Conservation (phyloP, 2,329 filamentous ascomycete species). For the Trichophaea hybrida region DNA sequence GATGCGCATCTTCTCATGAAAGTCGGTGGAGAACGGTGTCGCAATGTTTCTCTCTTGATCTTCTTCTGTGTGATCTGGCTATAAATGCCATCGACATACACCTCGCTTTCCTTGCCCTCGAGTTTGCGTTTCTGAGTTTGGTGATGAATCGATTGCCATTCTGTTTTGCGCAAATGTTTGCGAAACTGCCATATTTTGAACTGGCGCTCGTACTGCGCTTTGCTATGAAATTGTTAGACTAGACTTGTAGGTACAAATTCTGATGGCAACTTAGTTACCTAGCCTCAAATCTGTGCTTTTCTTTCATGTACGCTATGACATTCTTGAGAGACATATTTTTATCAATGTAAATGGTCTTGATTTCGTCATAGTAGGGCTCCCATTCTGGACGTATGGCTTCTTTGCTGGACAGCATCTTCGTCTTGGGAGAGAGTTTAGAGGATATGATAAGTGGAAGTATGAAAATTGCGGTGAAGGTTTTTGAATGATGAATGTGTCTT, state of each 20-base stretch:
- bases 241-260: neutral
- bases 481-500: too few relatives aligned
- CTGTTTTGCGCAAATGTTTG: neutral
- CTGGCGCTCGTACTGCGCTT: neutral
- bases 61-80: neutral
- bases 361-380: neutral
- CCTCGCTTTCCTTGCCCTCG: neutral
- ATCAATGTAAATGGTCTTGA: neutral
- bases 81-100: neutral
- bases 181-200: neutral
- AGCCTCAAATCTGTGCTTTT: neutral
- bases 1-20: too few relatives aligned
- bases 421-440: too few relatives aligned
- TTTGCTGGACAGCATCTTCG: too few relatives aligned
- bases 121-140: neutral
- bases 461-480: too few relatives aligned
- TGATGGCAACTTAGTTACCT: neutral
- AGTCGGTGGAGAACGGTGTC: neutral
- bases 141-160: neutral
- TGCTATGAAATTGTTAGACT: neutral
- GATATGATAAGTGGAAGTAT: too few relatives aligned
- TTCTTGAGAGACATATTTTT: neutral
- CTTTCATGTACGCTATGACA: neutral
- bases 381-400: neutral
- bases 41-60: neutral